These are phyloP conservation scores for Aegilops longissima DNA, from an alignment of 176 grass and related monocot species.

Conservation along the genomic window DNA sequence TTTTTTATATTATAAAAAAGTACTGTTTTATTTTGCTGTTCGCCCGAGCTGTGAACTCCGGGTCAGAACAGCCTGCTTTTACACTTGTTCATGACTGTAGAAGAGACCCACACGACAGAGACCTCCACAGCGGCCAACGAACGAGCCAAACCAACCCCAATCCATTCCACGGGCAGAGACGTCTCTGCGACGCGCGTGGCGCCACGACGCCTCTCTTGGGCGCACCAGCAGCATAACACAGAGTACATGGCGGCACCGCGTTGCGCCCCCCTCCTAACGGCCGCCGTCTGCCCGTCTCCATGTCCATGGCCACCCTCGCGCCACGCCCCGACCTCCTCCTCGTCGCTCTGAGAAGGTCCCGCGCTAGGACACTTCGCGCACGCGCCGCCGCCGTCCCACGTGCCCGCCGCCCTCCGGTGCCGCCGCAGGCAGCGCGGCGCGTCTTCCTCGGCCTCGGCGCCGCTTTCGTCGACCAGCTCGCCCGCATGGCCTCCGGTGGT, in stretches of 20 bases:
- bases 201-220: slow-evolving; percentile 45
- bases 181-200: slow-evolving; percentile 43
- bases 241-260: neutral
- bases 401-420: slow-evolving; percentile 17
- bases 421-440: slow-evolving; percentile 45
- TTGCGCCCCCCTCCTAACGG: slow-evolving; percentile 1
- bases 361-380: slow-evolving; percentile 8
- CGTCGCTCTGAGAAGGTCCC: slow-evolving; percentile 35
- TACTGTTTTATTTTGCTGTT: no score
- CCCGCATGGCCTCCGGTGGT: slow-evolving; percentile 62
- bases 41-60: no score
- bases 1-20: no score
- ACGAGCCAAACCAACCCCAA: neutral
- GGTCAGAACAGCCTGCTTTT: no score
- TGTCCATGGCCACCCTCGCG: slow-evolving; percentile 52
- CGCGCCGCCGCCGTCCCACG: neutral
- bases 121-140: neutral
- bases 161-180: neutral
- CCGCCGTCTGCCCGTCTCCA: neutral
- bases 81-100: no score
- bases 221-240: neutral
- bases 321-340: slow-evolving; percentile 34
- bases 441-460: slow-evolving; percentile 70
- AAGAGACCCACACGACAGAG: no score
- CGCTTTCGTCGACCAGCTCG: slow-evolving; percentile 54